Evolutionary conservation across 2,329 filamentous ascomycete species (phyloP), one percentile per base, ranked within the genome.

Genomic region (Emergomyces pasteurianus): DNA sequence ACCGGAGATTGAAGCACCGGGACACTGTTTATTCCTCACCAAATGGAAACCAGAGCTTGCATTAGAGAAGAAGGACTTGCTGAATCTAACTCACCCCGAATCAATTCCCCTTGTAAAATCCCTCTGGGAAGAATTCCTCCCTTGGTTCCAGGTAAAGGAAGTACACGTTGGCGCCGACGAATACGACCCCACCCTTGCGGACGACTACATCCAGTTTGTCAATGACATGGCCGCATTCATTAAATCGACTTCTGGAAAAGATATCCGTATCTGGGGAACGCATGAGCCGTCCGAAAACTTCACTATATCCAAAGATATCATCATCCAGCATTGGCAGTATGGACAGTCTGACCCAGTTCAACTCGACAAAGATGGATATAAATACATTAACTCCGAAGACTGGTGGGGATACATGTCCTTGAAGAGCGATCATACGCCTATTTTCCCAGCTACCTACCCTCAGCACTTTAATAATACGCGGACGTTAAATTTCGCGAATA

Each of bases 21-120:
- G 82, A 0, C 83, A 86, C 62, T 78, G 79, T 1, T 70, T 85
- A 0, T 77, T 78, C 5, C 77, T 85, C 28, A 80, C 80, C 0
- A 81, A 85, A 65, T 85, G 83, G 82, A 82, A 80, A 63, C 82
- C 82, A 0, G 76, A 84, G 62, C 69, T 85, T 18, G 81, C 77
- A 0, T 71, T 83, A 12, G 67, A 71, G 2, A 77, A 81, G 59
- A 69, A 78, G 4, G 81, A 80, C 53, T 70, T 84, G 58, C 70
- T 85, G 5, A 83, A 84, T 62, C 76, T 84, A 53, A 78, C 79
- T 0, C 75, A 83, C 60, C 80, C 81, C 0, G 79, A 81, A 0
- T 79, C 81, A 0, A 77, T 83, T 42, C 78, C 81, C 0, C 77
- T 78, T 0, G 74, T 84, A 67, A 74, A 83, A 65, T 72, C 75